Conservation (phyloP, 2,329 filamentous ascomycete genomes). For the Paecilomyces fulvus region DNA sequence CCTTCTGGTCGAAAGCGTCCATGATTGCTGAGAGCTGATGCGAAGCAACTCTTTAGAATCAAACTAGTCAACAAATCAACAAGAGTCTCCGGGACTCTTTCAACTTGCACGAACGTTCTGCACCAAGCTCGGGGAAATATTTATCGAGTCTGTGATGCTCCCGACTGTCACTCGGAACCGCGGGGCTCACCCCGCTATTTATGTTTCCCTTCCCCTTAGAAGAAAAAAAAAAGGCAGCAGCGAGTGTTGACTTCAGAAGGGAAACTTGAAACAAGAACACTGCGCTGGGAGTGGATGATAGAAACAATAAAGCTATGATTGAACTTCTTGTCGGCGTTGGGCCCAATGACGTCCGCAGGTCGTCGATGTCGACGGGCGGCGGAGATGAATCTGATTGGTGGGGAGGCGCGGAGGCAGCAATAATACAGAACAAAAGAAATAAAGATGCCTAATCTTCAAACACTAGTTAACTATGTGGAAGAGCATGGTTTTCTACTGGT, state of each 20-base stretch:
- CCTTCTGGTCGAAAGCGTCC: slow-evolving; percentile 17
- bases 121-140: not conserved
- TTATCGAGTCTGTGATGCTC: not conserved
- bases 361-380: not conserved
- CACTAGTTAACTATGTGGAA: too few species aligned
- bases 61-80: not conserved
- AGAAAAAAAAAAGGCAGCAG: not conserved
- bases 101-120: not conserved
- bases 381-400: not conserved
- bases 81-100: not conserved
- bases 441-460: not conserved
- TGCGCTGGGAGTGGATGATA: not conserved
- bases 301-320: not conserved
- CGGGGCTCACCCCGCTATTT: not conserved
- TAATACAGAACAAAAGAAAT: not conserved
- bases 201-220: not conserved
- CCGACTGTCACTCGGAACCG: not conserved
- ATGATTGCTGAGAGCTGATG: slow-evolving; percentile 9
- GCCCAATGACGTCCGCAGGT: slow-evolving; percentile 14
- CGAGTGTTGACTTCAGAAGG: not conserved
- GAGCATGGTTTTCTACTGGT: not conserved
- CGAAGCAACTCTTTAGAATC: not conserved
- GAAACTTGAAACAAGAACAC: not conserved
- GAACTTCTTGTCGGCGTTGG: not conserved
- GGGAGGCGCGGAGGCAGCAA: not conserved